A percentile compares a stretch with the other conserved stretches of the same genome.
These are phyloP conservation scores for Symbiodinium pilosum DNA, from an alignment of 73 alveolate species.

Conservation along the genomic window DNA sequence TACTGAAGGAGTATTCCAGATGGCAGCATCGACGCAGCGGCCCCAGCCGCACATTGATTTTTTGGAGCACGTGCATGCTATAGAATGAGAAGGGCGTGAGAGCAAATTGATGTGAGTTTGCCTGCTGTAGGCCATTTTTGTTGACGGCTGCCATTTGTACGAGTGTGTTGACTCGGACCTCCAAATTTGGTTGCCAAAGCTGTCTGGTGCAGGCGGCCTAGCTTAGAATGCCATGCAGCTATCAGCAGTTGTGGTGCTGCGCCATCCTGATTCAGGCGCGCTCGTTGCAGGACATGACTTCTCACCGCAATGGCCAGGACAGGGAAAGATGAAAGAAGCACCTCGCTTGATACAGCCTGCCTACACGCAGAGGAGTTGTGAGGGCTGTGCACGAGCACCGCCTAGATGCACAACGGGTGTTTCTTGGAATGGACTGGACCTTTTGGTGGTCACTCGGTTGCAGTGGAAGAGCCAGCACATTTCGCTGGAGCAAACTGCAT, in stretches of 20 bases:
- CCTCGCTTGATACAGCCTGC: too few species aligned
- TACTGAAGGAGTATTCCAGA: slow-evolving; percentile 61
- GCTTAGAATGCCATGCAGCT: not conserved
- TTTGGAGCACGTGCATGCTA: not conserved
- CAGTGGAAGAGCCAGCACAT: too few species aligned
- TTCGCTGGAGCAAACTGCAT: too few species aligned
- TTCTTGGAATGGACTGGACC: slow-evolving; percentile 91
- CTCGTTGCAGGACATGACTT: slow-evolving; percentile 92
- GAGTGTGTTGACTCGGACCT: slow-evolving; percentile 90
- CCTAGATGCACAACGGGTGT: slow-evolving; percentile 22
- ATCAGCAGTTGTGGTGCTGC: not conserved
- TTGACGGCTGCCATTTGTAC: slow-evolving; percentile 92
- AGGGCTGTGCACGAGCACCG: slow-evolving; percentile 90
- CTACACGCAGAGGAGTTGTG: slow-evolving; percentile 54
- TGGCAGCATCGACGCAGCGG: slow-evolving; percentile 66
- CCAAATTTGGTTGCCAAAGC: slow-evolving; percentile 77
- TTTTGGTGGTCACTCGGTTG: slow-evolving; percentile 65
- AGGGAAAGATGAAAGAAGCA: too few species aligned
- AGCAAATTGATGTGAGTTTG: not conserved
- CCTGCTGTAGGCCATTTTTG: slow-evolving; percentile 50
- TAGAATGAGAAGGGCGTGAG: not conserved
- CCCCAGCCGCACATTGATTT: not conserved
- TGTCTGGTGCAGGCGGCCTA: not conserved
- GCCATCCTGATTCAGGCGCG: slow-evolving; percentile 6
- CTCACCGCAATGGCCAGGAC: slow-evolving; percentile 95